phyloP scores from a whole-genome alignment of 306 rosid species.

The Hylodesmum podocarpum region DNA sequence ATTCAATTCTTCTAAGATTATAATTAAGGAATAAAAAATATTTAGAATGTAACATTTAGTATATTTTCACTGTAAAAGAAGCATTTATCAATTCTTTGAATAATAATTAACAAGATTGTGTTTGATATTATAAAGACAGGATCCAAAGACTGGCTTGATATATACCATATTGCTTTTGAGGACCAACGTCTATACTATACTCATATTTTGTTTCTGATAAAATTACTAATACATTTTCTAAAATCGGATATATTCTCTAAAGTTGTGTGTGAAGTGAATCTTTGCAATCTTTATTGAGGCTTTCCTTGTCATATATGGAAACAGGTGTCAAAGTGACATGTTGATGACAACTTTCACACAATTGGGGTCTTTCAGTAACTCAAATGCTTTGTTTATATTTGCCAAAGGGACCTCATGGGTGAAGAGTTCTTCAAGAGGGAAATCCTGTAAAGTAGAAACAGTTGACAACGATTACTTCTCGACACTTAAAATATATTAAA shows the following conservation, averaged over 20 bases:
- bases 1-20: too few relatives aligned
- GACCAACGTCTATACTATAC: too few relatives aligned
- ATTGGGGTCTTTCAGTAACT: slow-evolving; percentile 35
- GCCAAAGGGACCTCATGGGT: slow-evolving; percentile 43
- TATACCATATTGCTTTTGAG: too few relatives aligned
- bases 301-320: neutral
- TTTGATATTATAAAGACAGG: neutral
- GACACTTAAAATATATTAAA: too few relatives aligned
- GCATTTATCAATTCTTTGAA: neutral
- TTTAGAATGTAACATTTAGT: too few relatives aligned
- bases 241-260: neutral
- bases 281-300: neutral
- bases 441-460: slow-evolving; percentile 40
- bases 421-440: slow-evolving; percentile 46
- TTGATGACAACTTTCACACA: slow-evolving; percentile 57
- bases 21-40: too few relatives aligned
- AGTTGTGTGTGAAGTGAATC: neutral
- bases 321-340: slow-evolving; percentile 11
- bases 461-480: too few relatives aligned
- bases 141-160: neutral
- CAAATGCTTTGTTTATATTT: slow-evolving; percentile 42
- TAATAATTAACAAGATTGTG: too few relatives aligned
- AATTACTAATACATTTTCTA: too few relatives aligned
- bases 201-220: too few relatives aligned
- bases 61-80: too few relatives aligned